phyloP scores from a whole-genome alignment of 2,329 filamentous ascomycete species.

The Scytalidium lignicola region DNA sequence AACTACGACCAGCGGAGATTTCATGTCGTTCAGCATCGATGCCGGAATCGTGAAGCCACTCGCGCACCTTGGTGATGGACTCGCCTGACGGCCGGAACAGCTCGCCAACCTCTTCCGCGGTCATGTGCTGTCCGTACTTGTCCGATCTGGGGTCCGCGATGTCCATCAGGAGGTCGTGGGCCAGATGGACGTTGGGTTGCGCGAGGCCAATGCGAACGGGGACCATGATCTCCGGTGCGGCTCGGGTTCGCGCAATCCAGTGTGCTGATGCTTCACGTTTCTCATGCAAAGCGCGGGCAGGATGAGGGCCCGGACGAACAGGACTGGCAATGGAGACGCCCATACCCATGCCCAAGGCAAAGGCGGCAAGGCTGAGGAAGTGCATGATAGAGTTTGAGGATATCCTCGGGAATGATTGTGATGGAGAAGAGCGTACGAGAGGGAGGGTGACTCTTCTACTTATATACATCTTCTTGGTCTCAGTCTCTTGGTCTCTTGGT shows the following conservation, averaged over 20 bases:
- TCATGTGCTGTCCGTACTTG: slow-evolving; percentile 29
- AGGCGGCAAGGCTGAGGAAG: slow-evolving; percentile 2
- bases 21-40: slow-evolving; percentile 8
- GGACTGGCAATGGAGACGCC: slow-evolving; percentile 4
- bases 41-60: slow-evolving; percentile 11
- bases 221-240: slow-evolving; percentile 1
- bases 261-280: slow-evolving; percentile 1
- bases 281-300: slow-evolving; percentile 6
- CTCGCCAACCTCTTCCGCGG: slow-evolving; percentile 17
- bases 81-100: slow-evolving; percentile 13
- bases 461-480: too few species aligned
- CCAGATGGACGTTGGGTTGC: slow-evolving; percentile 18
- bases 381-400: too few species aligned
- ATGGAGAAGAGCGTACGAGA: too few species aligned
- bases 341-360: slow-evolving; percentile 5
- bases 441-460: too few species aligned
- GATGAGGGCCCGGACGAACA: too few species aligned
- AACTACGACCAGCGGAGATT: slow-evolving; percentile 23
- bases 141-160: slow-evolving; percentile 25
- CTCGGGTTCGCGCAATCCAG: slow-evolving; percentile 1
- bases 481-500: too few species aligned
- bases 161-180: slow-evolving; percentile 26
- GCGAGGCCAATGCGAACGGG: slow-evolving; percentile 14
- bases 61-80: slow-evolving; percentile 2
- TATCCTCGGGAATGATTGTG: too few species aligned